Conservation (phyloP, 495 filamentous ascomycete genomes). For the Podospora australis region DNA sequence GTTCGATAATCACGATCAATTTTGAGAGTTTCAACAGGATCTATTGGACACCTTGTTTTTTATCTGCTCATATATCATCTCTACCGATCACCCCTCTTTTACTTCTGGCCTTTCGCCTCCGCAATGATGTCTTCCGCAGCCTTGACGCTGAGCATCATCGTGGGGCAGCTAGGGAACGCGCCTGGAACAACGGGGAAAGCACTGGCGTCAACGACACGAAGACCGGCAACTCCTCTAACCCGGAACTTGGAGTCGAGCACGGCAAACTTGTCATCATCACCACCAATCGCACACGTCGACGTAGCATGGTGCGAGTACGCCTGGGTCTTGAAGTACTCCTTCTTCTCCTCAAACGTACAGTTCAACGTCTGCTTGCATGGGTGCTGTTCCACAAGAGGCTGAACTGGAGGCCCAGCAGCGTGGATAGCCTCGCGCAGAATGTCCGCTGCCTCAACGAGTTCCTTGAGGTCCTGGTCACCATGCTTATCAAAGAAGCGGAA, state of each 20-base stretch:
- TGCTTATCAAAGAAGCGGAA: constrained; percentile 49
- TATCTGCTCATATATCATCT: background rate
- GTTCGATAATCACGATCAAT: too few species aligned
- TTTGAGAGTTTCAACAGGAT: too few species aligned
- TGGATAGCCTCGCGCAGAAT: constrained; percentile 39
- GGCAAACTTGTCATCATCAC: constrained; percentile 40
- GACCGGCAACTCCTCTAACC: constrained; percentile 40
- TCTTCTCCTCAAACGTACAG: constrained; percentile 35
- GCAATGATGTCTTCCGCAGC: constrained; percentile 54
- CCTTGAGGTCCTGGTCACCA: constrained; percentile 37
- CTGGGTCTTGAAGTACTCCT: constrained; percentile 39
- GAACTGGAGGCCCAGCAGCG: constrained; percentile 25
- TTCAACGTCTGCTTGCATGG: constrained; percentile 28
- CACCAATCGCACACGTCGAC: constrained; percentile 44
- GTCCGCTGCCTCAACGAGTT: constrained; percentile 45
- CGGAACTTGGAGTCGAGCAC: constrained; percentile 48
- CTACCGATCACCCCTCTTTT: background rate
- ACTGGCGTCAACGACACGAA: constrained; percentile 52
- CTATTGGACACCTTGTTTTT: too few species aligned
- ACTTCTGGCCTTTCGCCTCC: constrained; percentile 33
- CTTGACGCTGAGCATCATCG: constrained; percentile 60
- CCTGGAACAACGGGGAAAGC: constrained; percentile 50
- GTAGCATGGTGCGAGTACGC: constrained; percentile 48
- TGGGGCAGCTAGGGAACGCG: constrained; percentile 53
- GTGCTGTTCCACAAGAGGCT: constrained; percentile 36